These are phyloP conservation scores for Bretziella fagacearum DNA, from an alignment of 2,329 filamentous ascomycete species.

Conservation along the genomic window DNA sequence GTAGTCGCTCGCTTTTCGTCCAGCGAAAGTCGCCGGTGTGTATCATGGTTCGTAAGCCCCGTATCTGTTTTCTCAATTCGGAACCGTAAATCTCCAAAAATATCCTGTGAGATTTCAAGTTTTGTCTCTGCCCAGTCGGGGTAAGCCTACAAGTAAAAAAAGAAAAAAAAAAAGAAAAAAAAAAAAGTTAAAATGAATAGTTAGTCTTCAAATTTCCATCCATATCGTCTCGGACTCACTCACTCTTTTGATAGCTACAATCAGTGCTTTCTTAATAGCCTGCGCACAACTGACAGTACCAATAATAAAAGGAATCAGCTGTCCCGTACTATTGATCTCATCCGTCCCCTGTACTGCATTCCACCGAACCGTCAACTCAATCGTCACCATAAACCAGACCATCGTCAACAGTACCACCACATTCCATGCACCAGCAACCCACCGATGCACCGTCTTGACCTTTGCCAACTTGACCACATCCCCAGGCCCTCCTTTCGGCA, in stretches of 20 bases:
- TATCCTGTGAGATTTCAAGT: slow-evolving; percentile 6
- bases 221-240: not conserved
- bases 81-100: slow-evolving; percentile 8
- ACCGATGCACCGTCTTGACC: not conserved
- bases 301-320: slow-evolving; percentile 13
- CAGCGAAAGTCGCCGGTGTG: not conserved
- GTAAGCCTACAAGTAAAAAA: slow-evolving; percentile 2
- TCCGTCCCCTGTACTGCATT: slow-evolving; percentile 8
- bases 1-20: not conserved
- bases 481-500: not conserved
- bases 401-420: slow-evolving; percentile 2
- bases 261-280: slow-evolving; percentile 8
- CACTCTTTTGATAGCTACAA: slow-evolving; percentile 10
- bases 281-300: slow-evolving; percentile 10
- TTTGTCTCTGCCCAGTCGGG: slow-evolving; percentile 12
- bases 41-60: not conserved
- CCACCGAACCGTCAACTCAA: slow-evolving; percentile 10
- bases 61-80: slow-evolving; percentile 4
- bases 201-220: not conserved
- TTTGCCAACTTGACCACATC: not conserved
- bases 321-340: slow-evolving; percentile 9
- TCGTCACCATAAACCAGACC: slow-evolving; percentile 9
- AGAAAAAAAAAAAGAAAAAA: too few relatives aligned
- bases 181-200: too few relatives aligned
- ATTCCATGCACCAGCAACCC: slow-evolving; percentile 2